These are phyloP conservation scores for Citrullus amarus DNA, from an alignment of 306 rosid genomes.

Conservation along the genomic window DNA sequence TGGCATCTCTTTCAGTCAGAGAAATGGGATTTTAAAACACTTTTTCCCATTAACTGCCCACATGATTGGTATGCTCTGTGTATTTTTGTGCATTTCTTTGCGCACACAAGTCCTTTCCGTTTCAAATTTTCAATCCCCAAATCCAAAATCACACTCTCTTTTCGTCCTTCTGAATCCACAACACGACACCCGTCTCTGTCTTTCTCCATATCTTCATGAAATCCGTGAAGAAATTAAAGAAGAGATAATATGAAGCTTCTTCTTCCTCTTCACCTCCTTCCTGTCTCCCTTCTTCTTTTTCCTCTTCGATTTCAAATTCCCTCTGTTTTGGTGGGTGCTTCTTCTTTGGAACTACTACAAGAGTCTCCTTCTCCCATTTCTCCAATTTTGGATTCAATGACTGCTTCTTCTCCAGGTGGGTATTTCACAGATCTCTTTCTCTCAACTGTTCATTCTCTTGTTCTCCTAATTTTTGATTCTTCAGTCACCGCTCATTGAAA, in stretches of 20 bases:
- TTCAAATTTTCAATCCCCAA: not conserved
- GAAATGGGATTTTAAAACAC: not conserved
- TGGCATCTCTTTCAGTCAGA: not conserved
- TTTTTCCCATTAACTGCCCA: not conserved
- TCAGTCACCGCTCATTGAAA: not conserved
- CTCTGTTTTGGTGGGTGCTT: constrained; percentile 34
- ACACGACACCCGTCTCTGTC: not conserved
- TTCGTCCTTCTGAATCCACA: not conserved
- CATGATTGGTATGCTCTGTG: not conserved
- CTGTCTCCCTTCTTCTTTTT: not conserved
- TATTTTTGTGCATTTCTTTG: not conserved
- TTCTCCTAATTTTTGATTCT: not conserved
- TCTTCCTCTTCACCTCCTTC: not conserved
- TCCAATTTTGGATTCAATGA: constrained; percentile 25
- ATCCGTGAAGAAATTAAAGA: not conserved
- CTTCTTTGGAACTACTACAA: not conserved
- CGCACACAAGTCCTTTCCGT: not conserved
- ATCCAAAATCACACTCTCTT: not conserved
- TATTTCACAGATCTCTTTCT: not conserved
- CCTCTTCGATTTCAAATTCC: not conserved
- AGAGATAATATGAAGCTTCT: not conserved
- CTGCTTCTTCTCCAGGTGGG: constrained; percentile 58
- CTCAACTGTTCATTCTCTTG: not conserved
- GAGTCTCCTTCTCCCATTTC: constrained; percentile 21
- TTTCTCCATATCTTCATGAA: not conserved